phyloP scores from a whole-genome alignment of 345 rosid species.

The Gossypium ekmanianum region DNA sequence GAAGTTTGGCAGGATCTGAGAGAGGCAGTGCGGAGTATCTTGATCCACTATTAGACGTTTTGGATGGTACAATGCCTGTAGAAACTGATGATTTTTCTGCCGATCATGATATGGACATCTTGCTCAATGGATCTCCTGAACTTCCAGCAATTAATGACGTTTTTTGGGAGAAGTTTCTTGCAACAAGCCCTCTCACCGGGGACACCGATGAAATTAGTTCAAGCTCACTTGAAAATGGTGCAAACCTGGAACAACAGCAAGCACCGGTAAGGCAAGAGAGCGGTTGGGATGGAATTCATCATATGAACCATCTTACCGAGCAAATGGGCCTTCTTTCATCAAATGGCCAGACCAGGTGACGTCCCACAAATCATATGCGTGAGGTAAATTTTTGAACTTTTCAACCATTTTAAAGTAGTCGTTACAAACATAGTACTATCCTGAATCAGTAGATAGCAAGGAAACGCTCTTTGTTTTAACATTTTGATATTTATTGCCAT shows the following conservation, averaged over 20 bases:
- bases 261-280: slow-evolving; percentile 23
- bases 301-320: slow-evolving; percentile 55
- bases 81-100: slow-evolving; percentile 41
- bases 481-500: neutral
- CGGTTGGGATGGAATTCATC: slow-evolving; percentile 42
- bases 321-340: slow-evolving; percentile 75
- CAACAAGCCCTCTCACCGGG: neutral
- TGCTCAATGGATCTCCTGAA: slow-evolving; percentile 41
- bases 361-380: neutral
- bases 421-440: neutral
- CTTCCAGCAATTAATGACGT: slow-evolving; percentile 53
- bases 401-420: neutral
- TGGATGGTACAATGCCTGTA: slow-evolving; percentile 31
- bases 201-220: slow-evolving; percentile 19
- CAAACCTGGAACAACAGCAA: slow-evolving; percentile 33
- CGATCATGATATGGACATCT: slow-evolving; percentile 35
- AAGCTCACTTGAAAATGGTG: slow-evolving; percentile 35
- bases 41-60: slow-evolving; percentile 38
- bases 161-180: slow-evolving; percentile 34
- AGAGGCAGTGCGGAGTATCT: slow-evolving; percentile 38
- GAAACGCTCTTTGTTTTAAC: neutral
- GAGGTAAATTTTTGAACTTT: neutral
- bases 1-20: slow-evolving; percentile 40
- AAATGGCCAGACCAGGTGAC: slow-evolving; percentile 32
- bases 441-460: neutral